These are phyloP conservation scores for Albophoma yamanashiensis DNA, from an alignment of 2,329 filamentous ascomycete genomes.

Conservation along the genomic window DNA sequence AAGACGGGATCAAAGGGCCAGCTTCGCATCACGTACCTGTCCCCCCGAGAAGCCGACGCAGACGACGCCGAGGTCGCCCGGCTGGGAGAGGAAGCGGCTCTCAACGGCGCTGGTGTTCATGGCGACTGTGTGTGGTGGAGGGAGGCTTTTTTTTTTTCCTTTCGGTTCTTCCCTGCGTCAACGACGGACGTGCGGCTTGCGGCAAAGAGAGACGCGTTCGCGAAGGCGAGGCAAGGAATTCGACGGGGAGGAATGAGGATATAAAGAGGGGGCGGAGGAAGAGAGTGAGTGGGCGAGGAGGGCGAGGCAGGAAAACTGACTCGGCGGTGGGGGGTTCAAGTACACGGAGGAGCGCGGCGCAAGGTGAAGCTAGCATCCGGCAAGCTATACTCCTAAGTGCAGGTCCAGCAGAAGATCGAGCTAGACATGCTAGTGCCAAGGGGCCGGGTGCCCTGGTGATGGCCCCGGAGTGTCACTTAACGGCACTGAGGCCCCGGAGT, in stretches of 20 bases:
- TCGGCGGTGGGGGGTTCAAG: neutral
- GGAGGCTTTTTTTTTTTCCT: neutral
- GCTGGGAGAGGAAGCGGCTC: constrained; percentile 68
- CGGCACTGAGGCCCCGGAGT: constrained; percentile 1
- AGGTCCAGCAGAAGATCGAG: constrained; percentile 6
- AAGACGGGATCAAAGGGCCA: neutral
- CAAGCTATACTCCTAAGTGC: constrained; percentile 12
- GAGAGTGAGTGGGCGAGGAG: neutral
- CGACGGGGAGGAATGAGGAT: neutral
- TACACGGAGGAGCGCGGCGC: neutral
- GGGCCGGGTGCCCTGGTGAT: neutral
- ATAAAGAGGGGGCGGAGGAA: neutral
- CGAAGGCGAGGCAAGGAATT: neutral
- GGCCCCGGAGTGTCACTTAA: constrained; percentile 1
- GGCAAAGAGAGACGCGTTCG: neutral
- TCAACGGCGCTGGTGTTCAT: constrained; percentile 45
- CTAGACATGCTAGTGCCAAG: constrained; percentile 2
- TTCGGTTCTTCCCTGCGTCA: neutral
- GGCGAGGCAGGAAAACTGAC: neutral
- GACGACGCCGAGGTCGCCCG: constrained; percentile 77
- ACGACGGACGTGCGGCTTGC: neutral
- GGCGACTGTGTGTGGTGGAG: constrained; percentile 5
- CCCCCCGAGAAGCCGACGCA: constrained; percentile 95
- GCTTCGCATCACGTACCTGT: constrained; percentile 51
- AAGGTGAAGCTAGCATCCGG: neutral